phyloP scores from a whole-genome alignment of 257 asterid species.

The Lavandula angustifolia region DNA sequence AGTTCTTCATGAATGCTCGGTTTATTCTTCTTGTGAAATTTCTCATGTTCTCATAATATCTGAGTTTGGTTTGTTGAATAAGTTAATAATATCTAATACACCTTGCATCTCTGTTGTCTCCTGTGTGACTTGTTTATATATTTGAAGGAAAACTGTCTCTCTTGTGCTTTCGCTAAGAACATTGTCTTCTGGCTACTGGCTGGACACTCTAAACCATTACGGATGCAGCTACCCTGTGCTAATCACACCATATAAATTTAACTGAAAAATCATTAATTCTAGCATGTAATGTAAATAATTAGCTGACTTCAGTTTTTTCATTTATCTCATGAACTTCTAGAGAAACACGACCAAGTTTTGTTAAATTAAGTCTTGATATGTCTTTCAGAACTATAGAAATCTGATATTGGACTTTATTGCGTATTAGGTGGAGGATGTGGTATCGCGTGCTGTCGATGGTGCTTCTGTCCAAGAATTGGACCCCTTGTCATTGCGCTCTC shows the following conservation, averaged over 20 bases:
- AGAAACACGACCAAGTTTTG: conserved; percentile 12
- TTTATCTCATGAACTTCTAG: neutral
- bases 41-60: conserved; percentile 5
- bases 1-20: conserved; percentile 16
- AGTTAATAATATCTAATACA: conserved; percentile 18
- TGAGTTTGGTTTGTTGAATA: conserved; percentile 20
- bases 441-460: conserved; percentile 86
- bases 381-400: conserved; percentile 9
- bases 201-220: conserved; percentile 7
- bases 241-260: conserved; percentile 3
- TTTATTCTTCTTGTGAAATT: conserved; percentile 21
- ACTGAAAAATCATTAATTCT: conserved; percentile 18
- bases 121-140: conserved; percentile 20
- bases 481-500: conserved; percentile 72
- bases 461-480: conserved; percentile 76
- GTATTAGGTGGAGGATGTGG: conserved; percentile 81
- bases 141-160: conserved; percentile 25
- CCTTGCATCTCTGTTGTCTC: neutral
- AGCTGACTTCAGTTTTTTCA: conserved; percentile 17
- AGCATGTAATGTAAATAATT: conserved; percentile 2
- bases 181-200: neutral
- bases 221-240: conserved; percentile 11
- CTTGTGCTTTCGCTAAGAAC: conserved; percentile 24
- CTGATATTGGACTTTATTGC: conserved; percentile 33
- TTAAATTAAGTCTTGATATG: conserved; percentile 12